A percentile compares a stretch with the other conserved stretches of the same genome.
Evolutionary conservation across 331 rosid genomes (phyloP).

Genomic region (Acacia concinna): DNA sequence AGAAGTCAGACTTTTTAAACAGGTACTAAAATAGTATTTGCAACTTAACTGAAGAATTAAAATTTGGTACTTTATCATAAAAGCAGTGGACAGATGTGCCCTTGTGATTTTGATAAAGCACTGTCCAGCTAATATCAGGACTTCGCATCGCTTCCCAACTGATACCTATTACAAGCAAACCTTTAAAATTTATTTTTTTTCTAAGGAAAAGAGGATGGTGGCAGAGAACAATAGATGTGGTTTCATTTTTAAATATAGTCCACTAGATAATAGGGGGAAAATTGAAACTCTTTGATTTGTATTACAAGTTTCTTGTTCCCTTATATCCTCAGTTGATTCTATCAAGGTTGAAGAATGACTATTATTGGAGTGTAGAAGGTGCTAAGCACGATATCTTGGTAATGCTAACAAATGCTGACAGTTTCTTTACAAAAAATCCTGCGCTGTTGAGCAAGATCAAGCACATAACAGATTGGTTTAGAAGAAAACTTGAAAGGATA

Average conservation of each 20-base stretch:
- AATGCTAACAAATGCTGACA: slow-evolving; percentile 56
- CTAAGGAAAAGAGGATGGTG: neutral
- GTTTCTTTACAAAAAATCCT: slow-evolving; percentile 37
- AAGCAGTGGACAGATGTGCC: slow-evolving; percentile 9
- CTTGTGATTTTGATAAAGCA: neutral
- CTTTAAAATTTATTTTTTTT: neutral
- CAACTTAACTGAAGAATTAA: slow-evolving; percentile 19
- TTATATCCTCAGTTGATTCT: slow-evolving; percentile 68
- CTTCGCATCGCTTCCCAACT: too few species aligned
- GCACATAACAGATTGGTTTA: slow-evolving; percentile 48
- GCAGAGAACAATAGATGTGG: neutral
- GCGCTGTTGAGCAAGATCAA: slow-evolving; percentile 40
- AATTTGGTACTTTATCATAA: slow-evolving; percentile 9
- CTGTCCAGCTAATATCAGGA: too few species aligned
- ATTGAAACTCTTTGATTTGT: slow-evolving; percentile 27
- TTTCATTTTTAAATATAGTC: neutral
- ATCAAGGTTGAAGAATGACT: slow-evolving; percentile 57
- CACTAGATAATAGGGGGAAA: neutral
- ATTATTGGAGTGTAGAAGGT: slow-evolving; percentile 72
- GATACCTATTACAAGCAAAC: neutral
- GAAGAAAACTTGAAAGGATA: slow-evolving; percentile 59
- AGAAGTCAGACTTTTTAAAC: slow-evolving; percentile 59
- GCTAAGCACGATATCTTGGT: slow-evolving; percentile 68
- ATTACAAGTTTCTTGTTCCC: slow-evolving; percentile 64
- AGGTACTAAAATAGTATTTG: slow-evolving; percentile 48